Conservation (phyloP, 495 filamentous ascomycete species). For the Penicillium paxilli region DNA sequence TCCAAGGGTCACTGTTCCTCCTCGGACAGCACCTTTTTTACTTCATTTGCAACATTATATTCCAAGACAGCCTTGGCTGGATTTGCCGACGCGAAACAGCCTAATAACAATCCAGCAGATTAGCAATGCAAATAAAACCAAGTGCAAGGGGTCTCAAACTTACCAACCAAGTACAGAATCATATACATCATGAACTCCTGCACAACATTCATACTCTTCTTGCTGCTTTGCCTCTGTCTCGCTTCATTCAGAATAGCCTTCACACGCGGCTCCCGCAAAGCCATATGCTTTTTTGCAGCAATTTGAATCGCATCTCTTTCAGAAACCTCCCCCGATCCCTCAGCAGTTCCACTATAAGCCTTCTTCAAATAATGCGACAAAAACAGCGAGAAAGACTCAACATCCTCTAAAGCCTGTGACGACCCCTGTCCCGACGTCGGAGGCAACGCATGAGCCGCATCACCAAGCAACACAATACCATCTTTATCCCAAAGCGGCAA, state of each 20-base stretch:
- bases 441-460: slow-evolving; percentile 11
- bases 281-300: slow-evolving; percentile 7
- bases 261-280: slow-evolving; percentile 1
- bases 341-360: not conserved
- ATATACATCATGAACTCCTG: slow-evolving; percentile 11
- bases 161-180: slow-evolving; percentile 9
- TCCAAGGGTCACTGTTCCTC: too few species aligned
- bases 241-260: slow-evolving; percentile 5
- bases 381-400: not conserved
- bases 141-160: too few species aligned
- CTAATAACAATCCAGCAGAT: not conserved
- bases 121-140: too few species aligned
- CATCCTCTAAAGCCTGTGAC: slow-evolving; percentile 8
- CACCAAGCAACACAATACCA: slow-evolving; percentile 8
- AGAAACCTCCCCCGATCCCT: not conserved
- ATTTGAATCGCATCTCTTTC: slow-evolving; percentile 4
- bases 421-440: slow-evolving; percentile 11
- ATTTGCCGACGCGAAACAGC: not conserved
- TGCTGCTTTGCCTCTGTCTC: not conserved
- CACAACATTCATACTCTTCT: slow-evolving; percentile 4
- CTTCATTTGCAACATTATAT: slow-evolving; percentile 10
- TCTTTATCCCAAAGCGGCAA: slow-evolving; percentile 7
- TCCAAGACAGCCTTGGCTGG: slow-evolving; percentile 5
- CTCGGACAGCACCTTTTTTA: slow-evolving; percentile 3
- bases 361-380: slow-evolving; percentile 3